Conservation (phyloP, 164 flowering plant genomes). For the Nelumbo lutea region DNA sequence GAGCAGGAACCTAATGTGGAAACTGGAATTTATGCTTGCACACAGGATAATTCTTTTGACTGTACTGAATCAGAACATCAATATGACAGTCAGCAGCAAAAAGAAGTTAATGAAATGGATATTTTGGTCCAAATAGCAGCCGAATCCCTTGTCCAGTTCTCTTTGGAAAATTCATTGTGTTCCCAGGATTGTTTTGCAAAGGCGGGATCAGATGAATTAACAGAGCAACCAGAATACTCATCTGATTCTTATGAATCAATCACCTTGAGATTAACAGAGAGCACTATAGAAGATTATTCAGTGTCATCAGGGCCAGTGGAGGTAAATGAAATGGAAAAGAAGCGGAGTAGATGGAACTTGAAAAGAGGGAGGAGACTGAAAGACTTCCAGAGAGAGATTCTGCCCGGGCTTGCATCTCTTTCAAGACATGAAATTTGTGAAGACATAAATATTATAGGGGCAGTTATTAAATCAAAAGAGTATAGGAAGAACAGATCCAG, state of each 20-base stretch:
- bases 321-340: slow-evolving; percentile 18
- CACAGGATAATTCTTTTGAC: slow-evolving; percentile 4
- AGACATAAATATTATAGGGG: slow-evolving; percentile 47
- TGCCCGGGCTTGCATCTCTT: slow-evolving; percentile 51
- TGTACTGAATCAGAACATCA: slow-evolving; percentile 3
- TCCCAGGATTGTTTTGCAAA: slow-evolving; percentile 13
- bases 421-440: slow-evolving; percentile 57
- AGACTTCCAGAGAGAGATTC: slow-evolving; percentile 57
- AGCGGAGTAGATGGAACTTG: slow-evolving; percentile 25
- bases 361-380: slow-evolving; percentile 62
- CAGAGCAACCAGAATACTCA: slow-evolving; percentile 39
- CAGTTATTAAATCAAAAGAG: slow-evolving; percentile 41
- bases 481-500: slow-evolving; percentile 29
- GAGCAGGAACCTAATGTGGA: slow-evolving; percentile 8
- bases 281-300: slow-evolving; percentile 30
- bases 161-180: slow-evolving; percentile 14
- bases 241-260: slow-evolving; percentile 48
- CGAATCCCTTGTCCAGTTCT: slow-evolving; percentile 34
- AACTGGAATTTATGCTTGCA: neutral
- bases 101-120: slow-evolving; percentile 26
- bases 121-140: slow-evolving; percentile 36
- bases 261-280: slow-evolving; percentile 30
- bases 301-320: slow-evolving; percentile 34
- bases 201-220: slow-evolving; percentile 11
- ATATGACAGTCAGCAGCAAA: slow-evolving; percentile 4